Percentiles rank a stretch among this genome's conserved stretches.
These are phyloP conservation scores for Diplodia seriata DNA, from an alignment of 2,329 filamentous ascomycete species.

Conservation along the genomic window DNA sequence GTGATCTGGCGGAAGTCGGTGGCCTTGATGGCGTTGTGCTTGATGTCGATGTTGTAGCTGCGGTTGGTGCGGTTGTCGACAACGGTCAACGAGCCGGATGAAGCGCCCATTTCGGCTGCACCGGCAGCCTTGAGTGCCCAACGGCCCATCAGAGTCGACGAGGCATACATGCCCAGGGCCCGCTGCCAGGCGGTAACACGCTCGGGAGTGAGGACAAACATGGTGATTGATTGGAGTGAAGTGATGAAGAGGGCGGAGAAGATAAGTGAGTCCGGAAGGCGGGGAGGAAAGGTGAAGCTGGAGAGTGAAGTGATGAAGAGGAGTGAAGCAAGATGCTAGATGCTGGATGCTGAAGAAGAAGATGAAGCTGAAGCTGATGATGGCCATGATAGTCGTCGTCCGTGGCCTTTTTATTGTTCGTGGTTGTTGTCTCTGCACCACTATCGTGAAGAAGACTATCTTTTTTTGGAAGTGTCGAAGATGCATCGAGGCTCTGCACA, in stretches of 20 bases:
- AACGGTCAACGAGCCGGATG: slow-evolving; percentile 6
- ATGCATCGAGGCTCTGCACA: neutral
- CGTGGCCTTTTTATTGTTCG: neutral
- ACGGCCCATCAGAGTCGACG: neutral
- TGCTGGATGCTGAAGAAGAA: neutral
- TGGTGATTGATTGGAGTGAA: neutral
- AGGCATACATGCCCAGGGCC: neutral
- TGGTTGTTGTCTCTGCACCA: neutral
- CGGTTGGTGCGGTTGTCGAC: slow-evolving; percentile 37
- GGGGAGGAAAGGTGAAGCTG: too few relatives aligned
- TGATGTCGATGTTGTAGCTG: slow-evolving; percentile 43
- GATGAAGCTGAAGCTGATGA: neutral
- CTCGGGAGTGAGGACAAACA: neutral
- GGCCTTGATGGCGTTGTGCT: slow-evolving; percentile 41
- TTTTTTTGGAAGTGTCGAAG: neutral
- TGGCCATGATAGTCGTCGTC: neutral
- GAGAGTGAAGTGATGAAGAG: too few relatives aligned
- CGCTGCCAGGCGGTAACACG: slow-evolving; percentile 1
- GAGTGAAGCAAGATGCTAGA: too few relatives aligned
- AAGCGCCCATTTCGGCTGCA: neutral
- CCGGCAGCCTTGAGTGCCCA: neutral
- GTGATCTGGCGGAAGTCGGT: slow-evolving; percentile 42
- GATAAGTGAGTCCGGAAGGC: too few relatives aligned
- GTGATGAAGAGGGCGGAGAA: neutral
- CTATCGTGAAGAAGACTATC: neutral